Conservation (phyloP, 2,329 filamentous ascomycete genomes). For the Ophiostoma perfectum region DNA sequence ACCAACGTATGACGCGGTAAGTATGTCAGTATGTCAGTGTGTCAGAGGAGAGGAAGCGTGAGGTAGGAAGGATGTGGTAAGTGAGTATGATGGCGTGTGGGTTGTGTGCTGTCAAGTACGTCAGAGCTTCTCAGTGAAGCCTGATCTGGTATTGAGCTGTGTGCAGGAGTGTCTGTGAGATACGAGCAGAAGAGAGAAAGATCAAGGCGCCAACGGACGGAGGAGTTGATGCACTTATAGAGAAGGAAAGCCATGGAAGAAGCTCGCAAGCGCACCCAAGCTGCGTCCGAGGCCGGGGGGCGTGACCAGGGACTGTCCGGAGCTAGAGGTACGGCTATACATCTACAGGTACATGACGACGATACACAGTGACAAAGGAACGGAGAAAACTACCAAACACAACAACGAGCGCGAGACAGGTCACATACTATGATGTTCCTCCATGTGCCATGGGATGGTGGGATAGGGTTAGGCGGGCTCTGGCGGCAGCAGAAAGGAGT, state of each 20-base stretch:
- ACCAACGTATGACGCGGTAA: no score
- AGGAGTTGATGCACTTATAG: slow-evolving; percentile 1
- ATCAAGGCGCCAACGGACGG: background rate
- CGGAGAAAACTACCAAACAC: no score
- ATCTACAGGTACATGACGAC: slow-evolving; percentile 5
- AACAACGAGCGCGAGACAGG: background rate
- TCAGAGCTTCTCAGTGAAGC: slow-evolving; percentile 4
- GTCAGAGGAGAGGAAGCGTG: background rate
- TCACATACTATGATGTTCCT: background rate
- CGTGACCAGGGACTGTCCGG: background rate
- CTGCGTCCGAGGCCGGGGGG: slow-evolving; percentile 8
- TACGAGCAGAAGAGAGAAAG: background rate
- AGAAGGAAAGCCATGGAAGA: background rate
- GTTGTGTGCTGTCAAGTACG: background rate
- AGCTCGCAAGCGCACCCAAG: background rate
- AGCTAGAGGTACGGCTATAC: background rate
- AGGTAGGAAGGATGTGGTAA: background rate
- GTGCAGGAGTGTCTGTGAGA: no score
- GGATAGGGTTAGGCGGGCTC: background rate
- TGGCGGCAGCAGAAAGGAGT: background rate
- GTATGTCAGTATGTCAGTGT: no score
- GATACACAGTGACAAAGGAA: background rate
- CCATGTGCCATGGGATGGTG: background rate
- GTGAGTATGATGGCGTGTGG: background rate
- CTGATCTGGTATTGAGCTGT: background rate